Percentiles rank a stretch among this genome's conserved stretches.
Evolutionary conservation across 345 rosid species (phyloP).

Genomic region (Lepidium didymum): DNA sequence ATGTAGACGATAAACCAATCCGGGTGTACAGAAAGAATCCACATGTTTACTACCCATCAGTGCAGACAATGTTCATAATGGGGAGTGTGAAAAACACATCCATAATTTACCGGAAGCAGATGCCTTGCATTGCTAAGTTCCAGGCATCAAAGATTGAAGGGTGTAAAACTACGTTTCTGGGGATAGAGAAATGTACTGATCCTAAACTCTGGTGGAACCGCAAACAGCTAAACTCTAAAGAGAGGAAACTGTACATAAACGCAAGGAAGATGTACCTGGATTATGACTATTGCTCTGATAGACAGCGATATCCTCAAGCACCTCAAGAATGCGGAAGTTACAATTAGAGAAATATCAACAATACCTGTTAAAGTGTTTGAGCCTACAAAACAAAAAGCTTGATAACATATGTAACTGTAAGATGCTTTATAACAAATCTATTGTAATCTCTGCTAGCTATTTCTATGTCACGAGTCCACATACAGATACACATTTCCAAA

Average conservation of each 20-base stretch:
- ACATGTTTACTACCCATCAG: slow-evolving; percentile 9
- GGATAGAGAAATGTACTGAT: slow-evolving; percentile 14
- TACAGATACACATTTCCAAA: neutral
- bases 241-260: neutral
- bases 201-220: slow-evolving; percentile 30
- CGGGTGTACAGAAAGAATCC: slow-evolving; percentile 28
- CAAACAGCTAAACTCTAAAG: slow-evolving; percentile 13
- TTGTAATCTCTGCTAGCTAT: neutral
- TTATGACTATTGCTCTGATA: slow-evolving; percentile 35
- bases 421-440: neutral
- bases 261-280: slow-evolving; percentile 26
- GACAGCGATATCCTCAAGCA: slow-evolving; percentile 19
- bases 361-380: slow-evolving; percentile 14
- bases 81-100: slow-evolving; percentile 19
- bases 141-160: slow-evolving; percentile 27
- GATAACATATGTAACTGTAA: neutral
- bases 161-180: slow-evolving; percentile 16
- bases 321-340: slow-evolving; percentile 30
- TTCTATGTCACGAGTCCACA: neutral
- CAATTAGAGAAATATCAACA: slow-evolving; percentile 7
- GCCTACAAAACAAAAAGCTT: neutral
- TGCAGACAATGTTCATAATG: slow-evolving; percentile 29
- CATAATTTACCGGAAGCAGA: slow-evolving; percentile 6
- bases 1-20: slow-evolving; percentile 32
- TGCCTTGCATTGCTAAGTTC: slow-evolving; percentile 34